These are phyloP conservation scores for Hirsutella rhossiliensis DNA, from an alignment of 2,329 filamentous ascomycete species.

Conservation along the genomic window DNA sequence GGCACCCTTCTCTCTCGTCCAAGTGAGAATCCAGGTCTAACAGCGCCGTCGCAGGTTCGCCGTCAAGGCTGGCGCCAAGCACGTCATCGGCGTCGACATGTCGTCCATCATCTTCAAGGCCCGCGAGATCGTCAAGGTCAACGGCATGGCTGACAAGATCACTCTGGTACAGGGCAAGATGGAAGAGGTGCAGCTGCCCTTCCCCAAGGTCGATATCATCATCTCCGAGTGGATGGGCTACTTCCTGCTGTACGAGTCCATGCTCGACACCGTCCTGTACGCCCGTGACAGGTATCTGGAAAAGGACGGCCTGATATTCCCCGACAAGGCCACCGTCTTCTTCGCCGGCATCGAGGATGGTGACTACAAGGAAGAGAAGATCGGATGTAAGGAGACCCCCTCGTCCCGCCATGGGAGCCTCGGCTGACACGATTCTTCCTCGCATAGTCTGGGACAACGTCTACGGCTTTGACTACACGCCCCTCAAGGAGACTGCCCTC, in stretches of 20 bases:
- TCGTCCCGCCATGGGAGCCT: background rate
- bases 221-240: constrained; percentile 99
- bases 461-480: constrained; percentile 93
- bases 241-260: constrained; percentile 96
- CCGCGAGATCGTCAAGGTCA: constrained; percentile 81
- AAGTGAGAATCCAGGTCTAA: background rate
- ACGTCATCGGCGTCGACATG: constrained; percentile 99
- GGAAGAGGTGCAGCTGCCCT: constrained; percentile 93
- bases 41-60: constrained; percentile 61
- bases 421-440: background rate
- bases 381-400: constrained; percentile 65
- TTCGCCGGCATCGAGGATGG: constrained; percentile 96
- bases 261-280: constrained; percentile 96
- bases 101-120: constrained; percentile 99
- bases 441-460: constrained; percentile 92
- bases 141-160: constrained; percentile 91
- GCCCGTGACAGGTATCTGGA: constrained; percentile 85
- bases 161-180: constrained; percentile 98
- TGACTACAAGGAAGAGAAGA: constrained; percentile 99
- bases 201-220: constrained; percentile 96
- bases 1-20: background rate
- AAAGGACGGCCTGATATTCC: constrained; percentile 88
- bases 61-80: constrained; percentile 88
- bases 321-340: constrained; percentile 96
- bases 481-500: constrained; percentile 85